Evolutionary conservation across 306 rosid genomes (phyloP).

Genomic region (Lablab purpureus): DNA sequence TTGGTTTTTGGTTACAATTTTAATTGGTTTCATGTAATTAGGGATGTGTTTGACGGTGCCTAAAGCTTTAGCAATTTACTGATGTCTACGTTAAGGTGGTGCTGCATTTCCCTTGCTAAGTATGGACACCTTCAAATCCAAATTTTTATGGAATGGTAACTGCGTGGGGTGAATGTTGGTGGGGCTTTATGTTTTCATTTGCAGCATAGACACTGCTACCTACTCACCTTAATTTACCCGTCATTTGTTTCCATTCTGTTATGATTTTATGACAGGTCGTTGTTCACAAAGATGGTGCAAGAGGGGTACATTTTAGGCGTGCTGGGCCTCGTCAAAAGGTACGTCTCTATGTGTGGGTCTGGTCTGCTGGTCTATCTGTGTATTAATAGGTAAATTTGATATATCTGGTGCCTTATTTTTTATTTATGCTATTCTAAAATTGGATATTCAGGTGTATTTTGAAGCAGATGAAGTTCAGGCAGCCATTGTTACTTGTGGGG

Average conservation of each 20-base stretch:
- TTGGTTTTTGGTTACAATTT: conserved; percentile 36
- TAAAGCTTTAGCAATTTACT: background rate
- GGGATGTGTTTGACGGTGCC: conserved; percentile 1
- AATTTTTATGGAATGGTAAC: conserved; percentile 22
- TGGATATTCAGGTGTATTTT: conserved; percentile 72
- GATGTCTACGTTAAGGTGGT: conserved; percentile 26
- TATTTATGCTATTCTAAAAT: conserved; percentile 3
- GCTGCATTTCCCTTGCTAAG: conserved; percentile 37
- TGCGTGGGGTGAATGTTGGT: conserved; percentile 35
- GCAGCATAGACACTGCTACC: background rate
- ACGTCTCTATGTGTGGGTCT: conserved; percentile 21
- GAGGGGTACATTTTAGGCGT: conserved; percentile 92
- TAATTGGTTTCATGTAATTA: conserved; percentile 9
- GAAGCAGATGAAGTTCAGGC: conserved; percentile 88
- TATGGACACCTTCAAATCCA: conserved; percentile 19
- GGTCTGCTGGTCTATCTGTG: background rate
- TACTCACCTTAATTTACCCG: conserved; percentile 13
- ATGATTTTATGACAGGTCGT: conserved; percentile 57
- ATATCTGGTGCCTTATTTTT: background rate
- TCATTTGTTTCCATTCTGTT: conserved; percentile 13
- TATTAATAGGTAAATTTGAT: background rate
- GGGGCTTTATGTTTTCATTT: conserved; percentile 6
- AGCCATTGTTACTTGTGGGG: conserved; percentile 96
- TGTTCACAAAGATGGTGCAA: conserved; percentile 82
- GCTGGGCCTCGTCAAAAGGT: conserved; percentile 99